phyloP scores from a whole-genome alignment of 192 early-diverging fungal genomes.

The Haplosporangium gracile region DNA sequence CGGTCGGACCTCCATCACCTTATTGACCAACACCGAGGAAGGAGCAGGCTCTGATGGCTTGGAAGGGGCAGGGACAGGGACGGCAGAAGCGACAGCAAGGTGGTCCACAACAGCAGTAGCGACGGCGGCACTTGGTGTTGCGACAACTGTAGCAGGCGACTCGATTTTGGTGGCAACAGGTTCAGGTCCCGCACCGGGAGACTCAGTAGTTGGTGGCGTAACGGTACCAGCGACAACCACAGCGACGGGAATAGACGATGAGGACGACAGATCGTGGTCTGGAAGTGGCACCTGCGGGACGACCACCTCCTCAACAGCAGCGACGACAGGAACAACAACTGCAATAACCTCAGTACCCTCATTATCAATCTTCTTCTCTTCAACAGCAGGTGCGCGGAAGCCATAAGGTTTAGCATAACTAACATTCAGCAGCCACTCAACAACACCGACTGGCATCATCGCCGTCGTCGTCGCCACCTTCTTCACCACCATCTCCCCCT shows the following conservation, averaged over 20 bases:
- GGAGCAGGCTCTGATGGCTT: neutral
- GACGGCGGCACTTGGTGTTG: neutral
- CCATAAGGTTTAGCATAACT: slow-evolving; percentile 1
- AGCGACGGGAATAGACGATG: neutral
- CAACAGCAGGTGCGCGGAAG: neutral
- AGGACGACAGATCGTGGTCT: neutral
- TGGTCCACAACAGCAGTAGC: neutral
- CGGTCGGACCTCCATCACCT: neutral
- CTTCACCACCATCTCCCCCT: neutral
- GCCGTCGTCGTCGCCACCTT: slow-evolving; percentile 1
- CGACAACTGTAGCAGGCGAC: neutral
- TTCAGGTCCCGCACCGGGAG: neutral
- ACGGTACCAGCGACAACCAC: too few species aligned
- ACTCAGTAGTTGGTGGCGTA: neutral
- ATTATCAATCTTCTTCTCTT: neutral
- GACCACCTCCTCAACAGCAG: neutral
- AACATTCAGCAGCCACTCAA: neutral
- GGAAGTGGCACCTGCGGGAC: neutral
- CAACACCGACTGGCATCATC: neutral
- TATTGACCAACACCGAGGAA: neutral
- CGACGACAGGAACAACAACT: neutral
- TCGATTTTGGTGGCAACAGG: slow-evolving; percentile 8
- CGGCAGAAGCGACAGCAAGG: neutral
- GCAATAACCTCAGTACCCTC: neutral
- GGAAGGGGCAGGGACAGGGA: neutral